A percentile compares a stretch with the other conserved stretches of the same genome.
Conservation (phyloP, 2,329 filamentous ascomycete species). For the Fusarium sp. region DNA sequence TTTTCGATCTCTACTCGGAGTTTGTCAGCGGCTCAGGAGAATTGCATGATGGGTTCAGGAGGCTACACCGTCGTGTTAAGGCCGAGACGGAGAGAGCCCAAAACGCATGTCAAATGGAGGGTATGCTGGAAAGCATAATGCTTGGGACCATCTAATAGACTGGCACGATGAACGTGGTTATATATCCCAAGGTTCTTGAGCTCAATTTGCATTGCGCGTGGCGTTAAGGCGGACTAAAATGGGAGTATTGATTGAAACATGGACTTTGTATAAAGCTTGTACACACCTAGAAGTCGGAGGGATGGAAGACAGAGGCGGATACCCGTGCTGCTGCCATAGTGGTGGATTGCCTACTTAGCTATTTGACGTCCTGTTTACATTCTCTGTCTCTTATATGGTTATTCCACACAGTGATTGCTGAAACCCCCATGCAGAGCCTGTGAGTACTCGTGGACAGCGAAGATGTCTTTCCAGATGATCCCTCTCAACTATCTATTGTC, state of each 20-base stretch:
- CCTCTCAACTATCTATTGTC: not conserved
- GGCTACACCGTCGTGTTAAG: constrained; percentile 76
- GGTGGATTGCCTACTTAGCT: constrained; percentile 9
- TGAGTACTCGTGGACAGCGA: not conserved
- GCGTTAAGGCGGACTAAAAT: constrained; percentile 46
- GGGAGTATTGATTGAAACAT: constrained; percentile 41
- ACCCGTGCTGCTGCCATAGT: not conserved
- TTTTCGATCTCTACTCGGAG: constrained; percentile 89
- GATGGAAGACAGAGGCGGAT: constrained; percentile 7
- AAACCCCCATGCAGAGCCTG: not conserved
- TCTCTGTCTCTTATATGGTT: not conserved
- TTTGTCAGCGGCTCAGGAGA: constrained; percentile 79
- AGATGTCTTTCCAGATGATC: not conserved
- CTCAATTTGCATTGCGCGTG: constrained; percentile 46
- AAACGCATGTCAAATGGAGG: constrained; percentile 81
- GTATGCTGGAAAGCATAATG: constrained; percentile 84
- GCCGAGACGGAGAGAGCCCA: constrained; percentile 86
- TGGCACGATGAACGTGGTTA: constrained; percentile 22
- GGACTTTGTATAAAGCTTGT: constrained; percentile 37
- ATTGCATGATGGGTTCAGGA: constrained; percentile 76
- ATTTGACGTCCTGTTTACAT: constrained; percentile 18
- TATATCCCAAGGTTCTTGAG: constrained; percentile 41
- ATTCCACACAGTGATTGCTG: not conserved
- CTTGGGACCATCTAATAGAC: constrained; percentile 45
- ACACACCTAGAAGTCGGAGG: constrained; percentile 8